Base-by-base conservation (phyloP, 2,329 filamentous ascomycete species). In the Fusarium annulatum region DNA sequence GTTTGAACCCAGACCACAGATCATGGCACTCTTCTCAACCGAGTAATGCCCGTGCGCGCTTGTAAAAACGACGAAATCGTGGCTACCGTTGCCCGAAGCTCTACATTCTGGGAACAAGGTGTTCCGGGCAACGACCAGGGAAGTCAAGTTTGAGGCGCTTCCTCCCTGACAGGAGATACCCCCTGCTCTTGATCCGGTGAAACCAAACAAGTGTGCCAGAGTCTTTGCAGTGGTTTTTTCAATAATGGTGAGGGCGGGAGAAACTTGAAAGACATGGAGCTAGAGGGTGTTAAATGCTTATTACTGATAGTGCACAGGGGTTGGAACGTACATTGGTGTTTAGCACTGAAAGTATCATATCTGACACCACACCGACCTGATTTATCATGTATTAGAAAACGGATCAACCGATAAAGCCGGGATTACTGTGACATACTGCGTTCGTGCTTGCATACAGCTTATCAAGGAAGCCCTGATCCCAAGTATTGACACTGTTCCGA, bases 381-480 rank as follows among this genome's bases (percentile, higher is more conserved):
- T 51, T 18, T 52, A 39, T 28, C 23, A 61, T 28, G 62, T 41
- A 56, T 77, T 39, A 73, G 51, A 23, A 63, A 41, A 41, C 28
- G 53, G 38, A 3, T 36, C 30, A 49, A 33, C 18, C 39, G 30
- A 38, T 12, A 45, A 11, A 41, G 15, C 12, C 15, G 43, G 21
- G 30, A 19, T 19, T 10, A 41, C 12, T 5, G 14, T 23, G 21
- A 82, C 88, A 68, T 79, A 92, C 91, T 46, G 96, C 92, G 79
- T 96, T 96, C 43, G 94, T 97, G 73, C 92, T 92, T n/a, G 93
- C 90, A 82, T 98, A 98, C 23, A 98, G 86, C 84, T 99, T 98
- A 84, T 98, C 95, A 79, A 98, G 84, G 83, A 98, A 99, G 16
- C 96, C 96, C 82, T 97, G 95, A 79, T 97, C 93, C 94, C 95